Percentiles rank a stretch among this genome's conserved stretches.
Conservation (phyloP, 2,329 filamentous ascomycete species). For the Penicillium rolfsii region DNA sequence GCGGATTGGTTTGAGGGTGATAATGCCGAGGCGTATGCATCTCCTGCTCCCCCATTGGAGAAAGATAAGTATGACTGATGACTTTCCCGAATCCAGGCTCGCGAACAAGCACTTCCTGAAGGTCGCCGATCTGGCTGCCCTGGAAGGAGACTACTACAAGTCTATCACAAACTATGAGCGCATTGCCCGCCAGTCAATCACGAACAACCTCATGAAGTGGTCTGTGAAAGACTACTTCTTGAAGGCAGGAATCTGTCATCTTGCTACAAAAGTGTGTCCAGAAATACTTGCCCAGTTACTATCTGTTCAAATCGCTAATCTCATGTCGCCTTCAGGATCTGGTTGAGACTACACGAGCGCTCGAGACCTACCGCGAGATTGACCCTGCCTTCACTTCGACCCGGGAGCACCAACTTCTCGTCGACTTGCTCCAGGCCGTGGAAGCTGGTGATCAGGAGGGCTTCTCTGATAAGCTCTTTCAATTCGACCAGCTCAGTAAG, state of each 20-base stretch:
- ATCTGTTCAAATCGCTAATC: not conserved
- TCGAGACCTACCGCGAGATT: conserved; percentile 79
- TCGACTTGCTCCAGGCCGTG: conserved; percentile 74
- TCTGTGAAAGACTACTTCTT: conserved; percentile 94
- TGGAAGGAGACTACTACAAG: conserved; percentile 82
- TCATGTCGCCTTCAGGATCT: conserved; percentile 57
- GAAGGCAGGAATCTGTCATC: conserved; percentile 89
- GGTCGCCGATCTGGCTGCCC: conserved; percentile 81
- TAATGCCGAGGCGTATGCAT: conserved; percentile 72
- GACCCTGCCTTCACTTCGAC: conserved; percentile 76
- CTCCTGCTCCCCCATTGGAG: not conserved
- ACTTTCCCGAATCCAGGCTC: conserved; percentile 56
- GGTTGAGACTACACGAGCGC: conserved; percentile 75
- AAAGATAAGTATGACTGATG: not conserved
- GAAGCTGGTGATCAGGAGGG: conserved; percentile 77
- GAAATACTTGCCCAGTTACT: not conserved
- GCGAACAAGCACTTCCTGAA: conserved; percentile 95
- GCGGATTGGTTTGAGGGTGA: conserved; percentile 89
- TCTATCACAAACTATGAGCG: conserved; percentile 82
- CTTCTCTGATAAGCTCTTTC: conserved; percentile 83
- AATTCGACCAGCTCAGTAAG: conserved; percentile 90
- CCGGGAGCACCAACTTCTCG: conserved; percentile 78
- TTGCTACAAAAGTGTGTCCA: conserved; percentile 60
- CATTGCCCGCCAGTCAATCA: conserved; percentile 75
- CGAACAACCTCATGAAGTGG: conserved; percentile 92